Base-by-base conservation (phyloP, 2,329 filamentous ascomycete species). In the Thelonectria rubi region DNA sequence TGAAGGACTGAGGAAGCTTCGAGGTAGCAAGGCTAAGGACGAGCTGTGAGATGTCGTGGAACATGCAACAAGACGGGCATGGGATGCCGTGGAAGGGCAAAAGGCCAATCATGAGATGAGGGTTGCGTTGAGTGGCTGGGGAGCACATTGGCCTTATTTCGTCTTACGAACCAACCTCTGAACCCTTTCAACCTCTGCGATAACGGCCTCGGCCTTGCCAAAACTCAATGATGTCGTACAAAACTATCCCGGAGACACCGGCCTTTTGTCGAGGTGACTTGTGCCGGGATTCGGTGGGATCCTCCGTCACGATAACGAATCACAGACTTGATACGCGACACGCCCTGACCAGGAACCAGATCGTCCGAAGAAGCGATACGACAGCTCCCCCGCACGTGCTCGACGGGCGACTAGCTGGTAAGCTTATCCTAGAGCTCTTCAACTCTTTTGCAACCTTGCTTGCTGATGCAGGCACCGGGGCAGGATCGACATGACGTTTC, bases 1-100 rank as follows among this genome's bases (percentile, higher is more conserved):
- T 8, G 58, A 72, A 7, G 68, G 62, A 20, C 51, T 77, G 46
- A 55, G 60, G 18, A 63, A 56, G 46, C 48, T 55, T n/a, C 64
- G 62, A 51, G 51, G 68, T 20, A 30, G 63, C 6, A 32, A 37
- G n/a, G 43, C 20, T 26, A 71, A 64, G 58, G 73, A 76, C 24
- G 75, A 77, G 65, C 63, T 77, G 17, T 77, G 62, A 67, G 40
- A 20, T 15, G 26, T 21, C 39, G n/a, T 55, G 15, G n/a, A 17
- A 46, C n/a, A 47, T 52, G 42, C 51, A 34, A 10, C 12, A n/a
- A 18, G 26, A 21, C 55, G 59, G 43, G 15, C 26, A 9, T 30
- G 26, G 26, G 10, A 8, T 9, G 59, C 37, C 55, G 21, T 24
- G 15, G 37, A 39, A 18, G n/a, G 3, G 24, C 49, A 37, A 48